A percentile compares a stretch with the other conserved stretches of the same genome.
These are phyloP conservation scores for Cordyceps cateniannulata DNA, from an alignment of 2,329 filamentous ascomycete genomes.

Conservation along the genomic window DNA sequence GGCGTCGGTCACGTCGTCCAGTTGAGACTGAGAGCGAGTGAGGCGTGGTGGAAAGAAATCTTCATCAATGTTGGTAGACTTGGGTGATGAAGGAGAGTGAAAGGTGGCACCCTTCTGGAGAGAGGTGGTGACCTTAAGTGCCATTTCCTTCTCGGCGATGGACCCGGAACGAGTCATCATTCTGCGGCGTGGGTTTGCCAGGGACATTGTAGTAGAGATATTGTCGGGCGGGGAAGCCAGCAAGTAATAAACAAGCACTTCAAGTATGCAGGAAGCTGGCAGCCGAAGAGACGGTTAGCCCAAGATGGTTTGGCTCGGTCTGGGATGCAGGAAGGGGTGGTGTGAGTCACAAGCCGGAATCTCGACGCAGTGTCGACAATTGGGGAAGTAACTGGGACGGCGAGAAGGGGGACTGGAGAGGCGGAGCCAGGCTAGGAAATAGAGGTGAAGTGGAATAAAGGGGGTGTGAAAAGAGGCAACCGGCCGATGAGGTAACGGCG, in stretches of 20 bases:
- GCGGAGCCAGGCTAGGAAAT: not conserved
- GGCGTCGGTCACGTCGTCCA: slow-evolving; percentile 67
- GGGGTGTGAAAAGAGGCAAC: not conserved
- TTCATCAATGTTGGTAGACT: slow-evolving; percentile 29
- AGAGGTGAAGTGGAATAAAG: slow-evolving; percentile 8
- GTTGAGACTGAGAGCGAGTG: slow-evolving; percentile 60
- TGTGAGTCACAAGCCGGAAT: slow-evolving; percentile 28
- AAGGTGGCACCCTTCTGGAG: slow-evolving; percentile 68
- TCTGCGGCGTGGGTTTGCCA: slow-evolving; percentile 33
- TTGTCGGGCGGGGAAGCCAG: slow-evolving; percentile 22
- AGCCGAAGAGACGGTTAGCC: slow-evolving; percentile 10
- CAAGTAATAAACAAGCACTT: slow-evolving; percentile 18
- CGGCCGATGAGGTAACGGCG: not conserved
- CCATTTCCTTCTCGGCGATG: slow-evolving; percentile 34
- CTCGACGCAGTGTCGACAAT: slow-evolving; percentile 19
- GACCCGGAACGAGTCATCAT: slow-evolving; percentile 38
- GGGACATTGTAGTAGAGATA: slow-evolving; percentile 38
- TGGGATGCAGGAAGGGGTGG: slow-evolving; percentile 17
- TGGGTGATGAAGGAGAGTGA: slow-evolving; percentile 37
- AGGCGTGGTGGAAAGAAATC: slow-evolving; percentile 50
- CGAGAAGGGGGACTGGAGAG: not conserved
- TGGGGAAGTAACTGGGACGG: slow-evolving; percentile 10
- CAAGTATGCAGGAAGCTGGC: slow-evolving; percentile 26
- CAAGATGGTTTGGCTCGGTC: slow-evolving; percentile 15
- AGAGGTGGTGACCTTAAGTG: slow-evolving; percentile 48